A percentile compares a stretch with the other conserved stretches of the same genome.
Evolutionary conservation across 108 stramenopile genomes (phyloP).

Genomic region (Skeletonema menzelii): DNA sequence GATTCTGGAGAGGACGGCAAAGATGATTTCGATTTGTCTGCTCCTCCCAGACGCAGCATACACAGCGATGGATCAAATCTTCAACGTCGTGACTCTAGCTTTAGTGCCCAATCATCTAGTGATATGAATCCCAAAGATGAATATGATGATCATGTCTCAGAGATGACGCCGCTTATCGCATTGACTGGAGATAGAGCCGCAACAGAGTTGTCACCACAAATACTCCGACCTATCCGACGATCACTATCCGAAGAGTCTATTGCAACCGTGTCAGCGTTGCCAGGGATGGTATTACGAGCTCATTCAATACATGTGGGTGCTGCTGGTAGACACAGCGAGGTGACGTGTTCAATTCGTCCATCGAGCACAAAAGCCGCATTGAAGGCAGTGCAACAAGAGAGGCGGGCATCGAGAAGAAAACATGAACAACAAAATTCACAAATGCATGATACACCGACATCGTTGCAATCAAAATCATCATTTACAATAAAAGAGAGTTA

Average conservation of each 20-base stretch:
- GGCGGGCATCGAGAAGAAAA: conserved; percentile 10
- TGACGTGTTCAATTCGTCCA: conserved; percentile 21
- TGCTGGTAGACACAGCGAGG: conserved; percentile 7
- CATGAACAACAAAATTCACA: neutral
- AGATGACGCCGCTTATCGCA: conserved; percentile 19
- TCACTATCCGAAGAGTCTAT: conserved; percentile 33
- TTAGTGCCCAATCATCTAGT: conserved; percentile 7
- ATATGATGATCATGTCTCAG: conserved; percentile 19
- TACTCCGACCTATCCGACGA: neutral
- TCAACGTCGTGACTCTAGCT: conserved; percentile 1
- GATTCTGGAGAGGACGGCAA: too few species aligned
- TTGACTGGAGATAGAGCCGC: conserved; percentile 2
- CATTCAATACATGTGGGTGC: conserved; percentile 23
- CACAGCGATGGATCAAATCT: neutral
- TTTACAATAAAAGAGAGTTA: conserved; percentile 31
- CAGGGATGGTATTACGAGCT: conserved; percentile 33
- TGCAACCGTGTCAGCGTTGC: conserved; percentile 28
- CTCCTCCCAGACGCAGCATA: neutral
- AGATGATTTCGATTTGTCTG: neutral
- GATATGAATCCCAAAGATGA: conserved; percentile 5
- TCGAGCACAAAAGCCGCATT: conserved; percentile 30
- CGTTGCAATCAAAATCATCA: neutral
- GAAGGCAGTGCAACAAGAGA: conserved; percentile 32
- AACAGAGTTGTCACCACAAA: neutral
- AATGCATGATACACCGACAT: neutral